These are phyloP conservation scores for Aspergillus indologenus DNA, from an alignment of 495 filamentous ascomycete genomes.

Conservation along the genomic window DNA sequence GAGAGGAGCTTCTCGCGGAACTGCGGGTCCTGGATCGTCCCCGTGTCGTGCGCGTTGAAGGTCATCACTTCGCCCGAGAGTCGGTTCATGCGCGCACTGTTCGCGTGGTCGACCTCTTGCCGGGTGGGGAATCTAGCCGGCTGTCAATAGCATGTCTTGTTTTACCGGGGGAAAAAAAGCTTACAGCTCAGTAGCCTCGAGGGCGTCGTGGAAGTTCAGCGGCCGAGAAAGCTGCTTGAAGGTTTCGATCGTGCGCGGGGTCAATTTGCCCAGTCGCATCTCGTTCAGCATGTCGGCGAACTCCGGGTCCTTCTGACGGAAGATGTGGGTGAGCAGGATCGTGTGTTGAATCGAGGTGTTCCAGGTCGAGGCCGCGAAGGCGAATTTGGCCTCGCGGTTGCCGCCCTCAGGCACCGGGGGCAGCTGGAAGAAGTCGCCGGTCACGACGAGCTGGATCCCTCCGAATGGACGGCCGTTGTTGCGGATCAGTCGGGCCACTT, in stretches of 20 bases:
- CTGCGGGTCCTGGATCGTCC: conserved; percentile 61
- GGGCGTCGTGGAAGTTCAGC: conserved; percentile 66
- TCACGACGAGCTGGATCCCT: conserved; percentile 93
- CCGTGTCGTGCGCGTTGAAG: conserved; percentile 74
- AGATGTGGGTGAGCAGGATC: conserved; percentile 91
- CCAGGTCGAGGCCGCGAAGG: conserved; percentile 91
- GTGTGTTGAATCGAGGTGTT: conserved; percentile 90
- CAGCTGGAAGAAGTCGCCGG: conserved; percentile 96
- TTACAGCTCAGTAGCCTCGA: conserved; percentile 88
- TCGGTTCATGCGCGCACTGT: conserved; percentile 65
- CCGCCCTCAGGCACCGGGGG: conserved; percentile 82
- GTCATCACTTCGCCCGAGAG: conserved; percentile 64
- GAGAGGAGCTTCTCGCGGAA: conserved; percentile 73
- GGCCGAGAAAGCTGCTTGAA: conserved; percentile 71
- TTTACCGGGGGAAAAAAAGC: conserved; percentile 17
- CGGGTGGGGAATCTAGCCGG: conserved; percentile 77
- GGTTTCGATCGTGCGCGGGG: conserved; percentile 59
- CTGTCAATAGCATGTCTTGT: conserved; percentile 27
- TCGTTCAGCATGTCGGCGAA: conserved; percentile 97
- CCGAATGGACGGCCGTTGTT: conserved; percentile 93
- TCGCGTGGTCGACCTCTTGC: conserved; percentile 83
- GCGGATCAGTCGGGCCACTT: conserved; percentile 72
- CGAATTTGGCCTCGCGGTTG: conserved; percentile 73
- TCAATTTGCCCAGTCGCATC: conserved; percentile 85
- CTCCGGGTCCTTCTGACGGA: conserved; percentile 88